phyloP scores from a whole-genome alignment of 2,329 filamentous ascomycete genomes.

The Nigrograna mackinnonii region DNA sequence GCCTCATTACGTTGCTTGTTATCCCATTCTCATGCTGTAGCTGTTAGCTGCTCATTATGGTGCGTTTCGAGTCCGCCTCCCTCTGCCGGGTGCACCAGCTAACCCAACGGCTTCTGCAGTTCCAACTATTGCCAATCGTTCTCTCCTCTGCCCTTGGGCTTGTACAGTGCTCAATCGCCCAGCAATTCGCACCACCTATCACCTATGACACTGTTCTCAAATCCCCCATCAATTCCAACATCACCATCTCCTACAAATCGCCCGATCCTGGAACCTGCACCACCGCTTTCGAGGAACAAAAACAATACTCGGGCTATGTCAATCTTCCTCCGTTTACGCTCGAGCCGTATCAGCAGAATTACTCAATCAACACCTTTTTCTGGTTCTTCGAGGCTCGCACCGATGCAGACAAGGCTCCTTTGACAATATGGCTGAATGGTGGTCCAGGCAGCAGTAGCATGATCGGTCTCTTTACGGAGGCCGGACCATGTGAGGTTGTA shows the following conservation, averaged over 20 bases:
- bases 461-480: slow-evolving; percentile 65
- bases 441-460: slow-evolving; percentile 68
- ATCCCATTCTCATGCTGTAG: slow-evolving; percentile 17
- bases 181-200: slow-evolving; percentile 43
- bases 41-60: slow-evolving; percentile 12
- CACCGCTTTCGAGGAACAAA: slow-evolving; percentile 66
- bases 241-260: slow-evolving; percentile 70
- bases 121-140: slow-evolving; percentile 39
- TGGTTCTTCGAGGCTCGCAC: slow-evolving; percentile 66
- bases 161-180: slow-evolving; percentile 28
- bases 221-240: slow-evolving; percentile 65
- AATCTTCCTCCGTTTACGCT: slow-evolving; percentile 58
- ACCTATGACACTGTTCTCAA: slow-evolving; percentile 56
- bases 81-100: background rate
- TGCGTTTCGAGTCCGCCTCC: slow-evolving; percentile 5
- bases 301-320: slow-evolving; percentile 74
- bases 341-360: slow-evolving; percentile 53
- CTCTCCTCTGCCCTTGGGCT: slow-evolving; percentile 13
- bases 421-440: slow-evolving; percentile 68
- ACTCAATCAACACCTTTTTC: slow-evolving; percentile 67
- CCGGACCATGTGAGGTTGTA: slow-evolving; percentile 53
- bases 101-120: slow-evolving; percentile 42
- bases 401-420: slow-evolving; percentile 52
- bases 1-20: slow-evolving; percentile 11
- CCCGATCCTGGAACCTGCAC: slow-evolving; percentile 64